A percentile compares a stretch with the other conserved stretches of the same genome.
Conservation (phyloP, 1,284 basidiomycete genomes). For the Melampsora larici-populina region DNA sequence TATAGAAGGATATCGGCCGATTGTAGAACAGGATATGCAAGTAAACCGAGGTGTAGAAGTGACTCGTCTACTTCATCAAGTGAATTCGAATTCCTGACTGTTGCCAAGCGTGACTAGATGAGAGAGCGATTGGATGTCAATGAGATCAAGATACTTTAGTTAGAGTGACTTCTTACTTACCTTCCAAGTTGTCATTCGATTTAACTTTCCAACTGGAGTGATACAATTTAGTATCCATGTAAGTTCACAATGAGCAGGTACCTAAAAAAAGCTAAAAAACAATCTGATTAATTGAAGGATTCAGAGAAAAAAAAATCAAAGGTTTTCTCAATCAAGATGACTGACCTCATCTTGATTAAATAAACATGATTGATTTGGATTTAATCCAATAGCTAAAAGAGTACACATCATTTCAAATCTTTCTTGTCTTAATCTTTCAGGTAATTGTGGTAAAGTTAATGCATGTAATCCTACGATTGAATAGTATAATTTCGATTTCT, state of each 20-base stretch:
- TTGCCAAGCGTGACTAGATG: conserved; percentile 68
- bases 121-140: not conserved
- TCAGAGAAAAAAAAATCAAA: not conserved
- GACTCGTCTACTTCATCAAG: conserved; percentile 76
- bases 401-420: conserved; percentile 76
- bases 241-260: conserved; percentile 79
- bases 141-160: not conserved
- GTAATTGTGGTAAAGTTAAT: conserved; percentile 82
- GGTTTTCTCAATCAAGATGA: conserved; percentile 29
- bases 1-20: conserved; percentile 89
- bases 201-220: conserved; percentile 74
- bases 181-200: conserved; percentile 95
- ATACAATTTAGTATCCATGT: conserved; percentile 86
- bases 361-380: conserved; percentile 70
- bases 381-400: conserved; percentile 78
- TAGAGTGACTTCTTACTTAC: conserved; percentile 55
- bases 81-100: conserved; percentile 68
- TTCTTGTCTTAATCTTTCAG: conserved; percentile 63
- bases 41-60: conserved; percentile 74
- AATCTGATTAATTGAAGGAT: conserved; percentile 4
- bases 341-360: conserved; percentile 85
- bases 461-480: conserved; percentile 90
- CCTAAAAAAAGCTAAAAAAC: conserved; percentile 57
- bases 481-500: conserved; percentile 61
- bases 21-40: conserved; percentile 89